Evolutionary conservation across 164 flowering plant genomes (phyloP).

Genomic region (Vitis amurensis): DNA sequence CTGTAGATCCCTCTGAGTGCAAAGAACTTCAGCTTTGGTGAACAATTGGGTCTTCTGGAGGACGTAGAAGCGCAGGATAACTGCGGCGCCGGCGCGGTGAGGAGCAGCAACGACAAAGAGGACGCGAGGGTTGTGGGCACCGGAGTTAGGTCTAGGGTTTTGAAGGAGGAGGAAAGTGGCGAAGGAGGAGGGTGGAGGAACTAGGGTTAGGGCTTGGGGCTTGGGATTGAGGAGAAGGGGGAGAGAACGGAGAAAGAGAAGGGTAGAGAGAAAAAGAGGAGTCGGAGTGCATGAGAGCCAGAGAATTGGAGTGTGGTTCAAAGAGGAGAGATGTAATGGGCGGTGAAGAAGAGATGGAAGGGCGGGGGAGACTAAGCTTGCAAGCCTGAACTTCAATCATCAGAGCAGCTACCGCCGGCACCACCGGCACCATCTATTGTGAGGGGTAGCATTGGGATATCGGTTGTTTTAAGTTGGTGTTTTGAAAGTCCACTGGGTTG

Average conservation of each 20-base stretch:
- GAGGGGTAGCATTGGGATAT: too few relatives aligned
- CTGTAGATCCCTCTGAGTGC: conserved; percentile 39
- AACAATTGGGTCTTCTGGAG: conserved; percentile 29
- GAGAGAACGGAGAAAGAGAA: conserved; percentile 32
- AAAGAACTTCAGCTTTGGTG: conserved; percentile 32
- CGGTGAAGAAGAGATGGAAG: conserved; percentile 31
- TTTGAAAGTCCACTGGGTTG: not conserved
- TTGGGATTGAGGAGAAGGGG: conserved; percentile 18
- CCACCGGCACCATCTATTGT: too few relatives aligned
- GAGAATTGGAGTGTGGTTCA: conserved; percentile 62
- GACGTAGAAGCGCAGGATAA: conserved; percentile 60
- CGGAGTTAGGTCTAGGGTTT: conserved; percentile 17
- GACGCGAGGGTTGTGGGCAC: conserved; percentile 15
- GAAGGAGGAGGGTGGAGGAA: conserved; percentile 57
- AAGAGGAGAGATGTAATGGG: conserved; percentile 51
- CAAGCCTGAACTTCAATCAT: conserved; percentile 49
- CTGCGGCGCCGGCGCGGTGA: conserved; percentile 36
- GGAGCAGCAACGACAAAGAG: conserved; percentile 61
- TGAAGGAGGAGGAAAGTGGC: conserved; percentile 60
- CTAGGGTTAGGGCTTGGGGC: conserved; percentile 32
- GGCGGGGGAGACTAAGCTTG: conserved; percentile 50
- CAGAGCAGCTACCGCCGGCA: conserved; percentile 4
- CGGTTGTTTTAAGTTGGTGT: too few relatives aligned
- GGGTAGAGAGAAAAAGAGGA: conserved; percentile 65
- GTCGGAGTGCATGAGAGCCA: conserved; percentile 70